Conservation (phyloP, 495 filamentous ascomycete genomes). For the Xylaria nigripes region DNA sequence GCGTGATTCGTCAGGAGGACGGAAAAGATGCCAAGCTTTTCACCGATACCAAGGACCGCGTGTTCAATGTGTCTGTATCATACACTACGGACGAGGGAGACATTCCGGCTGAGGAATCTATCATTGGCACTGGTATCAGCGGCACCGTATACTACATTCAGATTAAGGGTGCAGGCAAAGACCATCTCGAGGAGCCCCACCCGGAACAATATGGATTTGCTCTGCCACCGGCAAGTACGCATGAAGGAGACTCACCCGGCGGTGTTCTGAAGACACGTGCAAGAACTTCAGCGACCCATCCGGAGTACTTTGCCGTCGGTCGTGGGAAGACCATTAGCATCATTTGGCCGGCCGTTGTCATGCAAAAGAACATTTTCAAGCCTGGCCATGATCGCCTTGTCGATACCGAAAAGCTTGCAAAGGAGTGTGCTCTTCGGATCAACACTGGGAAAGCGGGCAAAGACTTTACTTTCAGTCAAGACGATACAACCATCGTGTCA, state of each 20-base stretch:
- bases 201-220: slow-evolving; percentile 71
- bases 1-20: slow-evolving; percentile 89
- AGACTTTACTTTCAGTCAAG: slow-evolving; percentile 94
- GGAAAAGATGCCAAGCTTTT: slow-evolving; percentile 85
- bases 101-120: slow-evolving; percentile 53
- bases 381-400: slow-evolving; percentile 63
- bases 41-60: slow-evolving; percentile 74
- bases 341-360: slow-evolving; percentile 71
- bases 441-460: slow-evolving; percentile 96
- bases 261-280: slow-evolving; percentile 94
- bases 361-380: slow-evolving; percentile 59
- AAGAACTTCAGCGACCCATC: slow-evolving; percentile 75
- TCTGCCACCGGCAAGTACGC: slow-evolving; percentile 66
- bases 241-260: slow-evolving; percentile 71
- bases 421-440: slow-evolving; percentile 80
- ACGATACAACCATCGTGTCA: slow-evolving; percentile 88
- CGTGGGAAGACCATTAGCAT: slow-evolving; percentile 93
- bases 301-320: slow-evolving; percentile 88
- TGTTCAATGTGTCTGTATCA: slow-evolving; percentile 87
- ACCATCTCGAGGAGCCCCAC: slow-evolving; percentile 61
- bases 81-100: slow-evolving; percentile 43
- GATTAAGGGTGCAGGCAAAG: slow-evolving; percentile 60
- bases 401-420: slow-evolving; percentile 77
- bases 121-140: slow-evolving; percentile 87
- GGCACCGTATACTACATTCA: slow-evolving; percentile 89